A percentile compares a stretch with the other conserved stretches of the same genome.
phyloP scores from a whole-genome alignment of 768 basidiomycete genomes.

The Xanthoconium purpureum region DNA sequence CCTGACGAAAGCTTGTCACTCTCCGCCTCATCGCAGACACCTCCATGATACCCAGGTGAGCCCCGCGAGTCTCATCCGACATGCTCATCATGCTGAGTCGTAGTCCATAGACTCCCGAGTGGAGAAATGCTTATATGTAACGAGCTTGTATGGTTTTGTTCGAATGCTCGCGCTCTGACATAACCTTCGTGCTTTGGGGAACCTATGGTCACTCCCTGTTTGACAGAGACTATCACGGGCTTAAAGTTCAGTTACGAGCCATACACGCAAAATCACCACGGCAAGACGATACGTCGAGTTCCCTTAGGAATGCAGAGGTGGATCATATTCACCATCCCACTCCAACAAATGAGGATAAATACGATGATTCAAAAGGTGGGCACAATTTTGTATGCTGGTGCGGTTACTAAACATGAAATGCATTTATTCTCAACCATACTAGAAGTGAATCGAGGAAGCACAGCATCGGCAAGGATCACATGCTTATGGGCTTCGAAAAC shows the following conservation, averaged over 20 bases:
- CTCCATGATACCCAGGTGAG: slow-evolving; percentile 64
- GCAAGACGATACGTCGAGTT: slow-evolving; percentile 17
- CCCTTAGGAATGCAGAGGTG: not conserved
- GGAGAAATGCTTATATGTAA: slow-evolving; percentile 35
- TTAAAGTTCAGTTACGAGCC: slow-evolving; percentile 63
- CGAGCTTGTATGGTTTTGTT: not conserved
- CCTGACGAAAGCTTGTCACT: not conserved
- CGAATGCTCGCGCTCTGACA: not conserved
- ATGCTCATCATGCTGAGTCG: not conserved
- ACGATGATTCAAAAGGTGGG: slow-evolving; percentile 6
- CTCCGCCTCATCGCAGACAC: slow-evolving; percentile 42
- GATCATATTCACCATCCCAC: not conserved
- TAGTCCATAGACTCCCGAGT: slow-evolving; percentile 61
- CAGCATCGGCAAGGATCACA: not conserved
- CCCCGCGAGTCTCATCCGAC: not conserved
- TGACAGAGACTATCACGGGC: slow-evolving; percentile 64
- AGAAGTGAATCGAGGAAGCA: slow-evolving; percentile 1
- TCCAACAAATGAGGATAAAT: not conserved
- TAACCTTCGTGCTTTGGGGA: not conserved
- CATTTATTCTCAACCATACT: not conserved
- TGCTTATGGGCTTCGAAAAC: not conserved
- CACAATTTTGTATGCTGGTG: not conserved
- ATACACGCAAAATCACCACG: slow-evolving; percentile 39
- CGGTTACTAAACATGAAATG: not conserved
- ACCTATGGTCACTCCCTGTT: not conserved